Evolutionary conservation across 257 asterid genomes (phyloP).

Genomic region (Handroanthus guayacan): DNA sequence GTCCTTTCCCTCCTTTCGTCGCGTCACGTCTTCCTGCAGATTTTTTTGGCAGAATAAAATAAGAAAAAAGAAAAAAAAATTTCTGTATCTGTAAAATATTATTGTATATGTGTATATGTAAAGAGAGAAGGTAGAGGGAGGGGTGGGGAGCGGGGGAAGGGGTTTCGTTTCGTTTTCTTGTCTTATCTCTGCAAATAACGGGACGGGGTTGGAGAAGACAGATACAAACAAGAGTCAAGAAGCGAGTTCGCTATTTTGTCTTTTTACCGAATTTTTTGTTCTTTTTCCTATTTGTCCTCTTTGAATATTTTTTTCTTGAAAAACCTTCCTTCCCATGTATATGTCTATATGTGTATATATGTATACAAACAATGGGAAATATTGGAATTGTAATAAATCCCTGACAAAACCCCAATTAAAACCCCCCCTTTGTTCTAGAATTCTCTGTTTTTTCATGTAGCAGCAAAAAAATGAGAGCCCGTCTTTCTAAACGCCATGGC

Average conservation of each 20-base stretch:
- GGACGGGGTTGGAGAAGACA: slow-evolving; percentile 39
- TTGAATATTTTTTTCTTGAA: background rate
- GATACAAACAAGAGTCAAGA: slow-evolving; percentile 25
- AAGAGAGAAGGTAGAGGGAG: background rate
- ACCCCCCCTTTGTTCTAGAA: slow-evolving; percentile 38
- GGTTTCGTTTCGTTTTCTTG: slow-evolving; percentile 35
- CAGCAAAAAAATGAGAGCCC: slow-evolving; percentile 26
- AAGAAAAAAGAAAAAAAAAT: slow-evolving; percentile 17
- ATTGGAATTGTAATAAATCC: too few species aligned
- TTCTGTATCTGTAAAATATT: slow-evolving; percentile 2
- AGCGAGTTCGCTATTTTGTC: slow-evolving; percentile 31
- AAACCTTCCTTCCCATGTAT: slow-evolving; percentile 23
- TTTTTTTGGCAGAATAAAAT: slow-evolving; percentile 20
- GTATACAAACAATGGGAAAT: background rate
- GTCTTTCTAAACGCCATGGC: slow-evolving; percentile 9
- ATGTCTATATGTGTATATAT: slow-evolving; percentile 20
- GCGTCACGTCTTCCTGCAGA: slow-evolving; percentile 40
- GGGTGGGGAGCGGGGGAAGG: slow-evolving; percentile 14
- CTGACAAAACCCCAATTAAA: slow-evolving; percentile 42
- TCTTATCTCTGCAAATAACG: slow-evolving; percentile 49
- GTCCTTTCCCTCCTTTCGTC: slow-evolving; percentile 39
- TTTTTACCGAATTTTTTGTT: slow-evolving; percentile 34
- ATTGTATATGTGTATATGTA: background rate
- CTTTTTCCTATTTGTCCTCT: slow-evolving; percentile 10
- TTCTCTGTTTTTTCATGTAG: slow-evolving; percentile 28